Percentiles rank a stretch among this genome's conserved stretches.
Evolutionary conservation across 352 stramenopile species (phyloP).

Genomic region (Phytophthora cryptogea): DNA sequence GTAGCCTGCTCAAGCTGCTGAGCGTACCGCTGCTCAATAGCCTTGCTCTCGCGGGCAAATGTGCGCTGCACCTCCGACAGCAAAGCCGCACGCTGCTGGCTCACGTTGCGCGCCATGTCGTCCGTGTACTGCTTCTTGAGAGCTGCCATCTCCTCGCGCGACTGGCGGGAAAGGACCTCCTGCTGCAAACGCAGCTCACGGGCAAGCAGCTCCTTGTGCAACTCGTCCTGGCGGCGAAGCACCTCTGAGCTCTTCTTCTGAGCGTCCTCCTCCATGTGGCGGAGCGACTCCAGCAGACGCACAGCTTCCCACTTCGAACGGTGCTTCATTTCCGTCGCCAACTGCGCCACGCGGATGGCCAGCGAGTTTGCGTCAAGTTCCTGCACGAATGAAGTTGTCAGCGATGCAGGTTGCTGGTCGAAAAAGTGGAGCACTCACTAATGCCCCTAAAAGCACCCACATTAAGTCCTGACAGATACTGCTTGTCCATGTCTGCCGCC

Average conservation of each 20-base stretch:
- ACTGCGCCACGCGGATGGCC: slow-evolving; percentile 76
- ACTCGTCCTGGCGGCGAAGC: slow-evolving; percentile 61
- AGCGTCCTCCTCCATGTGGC: slow-evolving; percentile 77
- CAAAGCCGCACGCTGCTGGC: slow-evolving; percentile 55
- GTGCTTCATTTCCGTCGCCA: slow-evolving; percentile 89
- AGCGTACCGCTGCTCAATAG: slow-evolving; percentile 57
- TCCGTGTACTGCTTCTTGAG: slow-evolving; percentile 73
- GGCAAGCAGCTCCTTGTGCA: slow-evolving; percentile 79
- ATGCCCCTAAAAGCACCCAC: slow-evolving; percentile 31
- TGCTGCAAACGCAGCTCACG: slow-evolving; percentile 78
- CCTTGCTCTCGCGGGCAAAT: slow-evolving; percentile 67
- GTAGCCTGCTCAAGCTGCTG: slow-evolving; percentile 54
- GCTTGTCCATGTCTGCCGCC: slow-evolving; percentile 69
- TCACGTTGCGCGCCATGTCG: slow-evolving; percentile 64
- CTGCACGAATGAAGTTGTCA: slow-evolving; percentile 30
- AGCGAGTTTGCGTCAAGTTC: slow-evolving; percentile 71
- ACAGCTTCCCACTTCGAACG: slow-evolving; percentile 86
- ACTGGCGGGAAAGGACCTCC: slow-evolving; percentile 63
- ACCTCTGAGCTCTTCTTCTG: slow-evolving; percentile 76
- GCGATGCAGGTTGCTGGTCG: not conserved
- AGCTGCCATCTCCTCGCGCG: slow-evolving; percentile 60
- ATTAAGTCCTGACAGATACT: slow-evolving; percentile 73
- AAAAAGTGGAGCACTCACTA: not conserved
- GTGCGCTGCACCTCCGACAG: slow-evolving; percentile 62
- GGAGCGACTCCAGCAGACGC: slow-evolving; percentile 70